Conservation (phyloP, 306 rosid genomes). For the Cucurbita argyrosperma region DNA sequence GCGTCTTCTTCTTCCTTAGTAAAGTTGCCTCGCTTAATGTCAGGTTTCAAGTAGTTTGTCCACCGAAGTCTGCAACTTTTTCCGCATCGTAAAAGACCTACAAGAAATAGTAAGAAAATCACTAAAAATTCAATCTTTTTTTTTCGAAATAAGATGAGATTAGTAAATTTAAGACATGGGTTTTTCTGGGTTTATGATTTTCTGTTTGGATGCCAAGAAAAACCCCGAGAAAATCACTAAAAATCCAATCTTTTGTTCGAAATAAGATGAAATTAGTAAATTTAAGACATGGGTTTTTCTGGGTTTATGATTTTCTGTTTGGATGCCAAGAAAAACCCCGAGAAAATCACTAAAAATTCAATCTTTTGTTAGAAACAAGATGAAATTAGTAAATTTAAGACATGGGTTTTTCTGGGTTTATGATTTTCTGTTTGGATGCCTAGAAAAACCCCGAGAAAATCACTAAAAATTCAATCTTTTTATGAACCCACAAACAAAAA, state of each 20-base stretch:
- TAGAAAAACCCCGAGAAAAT: neutral
- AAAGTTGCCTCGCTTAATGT: slow-evolving; percentile 91
- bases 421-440: neutral
- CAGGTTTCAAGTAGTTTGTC: slow-evolving; percentile 77
- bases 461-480: neutral
- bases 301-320: neutral
- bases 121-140: neutral
- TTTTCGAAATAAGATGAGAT: neutral
- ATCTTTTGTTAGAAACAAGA: neutral
- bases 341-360: neutral
- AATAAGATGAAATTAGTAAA: neutral
- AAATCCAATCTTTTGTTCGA: neutral
- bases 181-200: neutral
- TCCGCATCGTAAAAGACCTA: slow-evolving; percentile 81
- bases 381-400: neutral
- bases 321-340: neutral
- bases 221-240: neutral
- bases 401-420: neutral
- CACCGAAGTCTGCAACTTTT: slow-evolving; percentile 85
- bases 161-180: neutral
- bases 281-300: neutral
- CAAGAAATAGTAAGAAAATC: neutral
- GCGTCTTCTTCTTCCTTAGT: slow-evolving; percentile 66
- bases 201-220: neutral
- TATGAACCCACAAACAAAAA: neutral